Evolutionary conservation across 1,284 basidiomycete genomes (phyloP).

Genomic region (Microbotryum saponariae): DNA sequence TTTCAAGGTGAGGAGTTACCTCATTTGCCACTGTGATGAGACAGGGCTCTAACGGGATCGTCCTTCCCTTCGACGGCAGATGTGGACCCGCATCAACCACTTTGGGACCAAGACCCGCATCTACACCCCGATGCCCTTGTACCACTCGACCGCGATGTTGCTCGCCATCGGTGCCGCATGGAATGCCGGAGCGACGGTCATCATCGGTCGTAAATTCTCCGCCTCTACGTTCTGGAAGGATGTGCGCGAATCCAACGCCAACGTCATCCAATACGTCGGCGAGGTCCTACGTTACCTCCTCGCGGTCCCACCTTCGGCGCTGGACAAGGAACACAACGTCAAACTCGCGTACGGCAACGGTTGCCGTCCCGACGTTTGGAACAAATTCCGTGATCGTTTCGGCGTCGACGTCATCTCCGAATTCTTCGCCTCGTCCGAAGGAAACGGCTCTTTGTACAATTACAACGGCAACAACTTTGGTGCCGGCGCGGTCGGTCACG

Average conservation of each 20-base stretch:
- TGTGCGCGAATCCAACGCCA: slow-evolving; percentile 37
- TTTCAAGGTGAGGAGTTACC: slow-evolving; percentile 24
- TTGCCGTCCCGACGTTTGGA: slow-evolving; percentile 41
- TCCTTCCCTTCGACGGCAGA: not conserved
- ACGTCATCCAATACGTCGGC: slow-evolving; percentile 41
- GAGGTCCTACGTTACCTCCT: slow-evolving; percentile 39
- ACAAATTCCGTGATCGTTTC: slow-evolving; percentile 40
- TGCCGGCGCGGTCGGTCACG: slow-evolving; percentile 40
- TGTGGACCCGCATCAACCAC: slow-evolving; percentile 20
- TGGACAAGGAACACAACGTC: slow-evolving; percentile 41
- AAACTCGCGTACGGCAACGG: slow-evolving; percentile 43
- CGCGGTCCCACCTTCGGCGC: slow-evolving; percentile 37
- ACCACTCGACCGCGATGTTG: slow-evolving; percentile 35
- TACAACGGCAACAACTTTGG: slow-evolving; percentile 39
- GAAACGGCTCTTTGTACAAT: slow-evolving; percentile 37
- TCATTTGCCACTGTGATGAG: not conserved
- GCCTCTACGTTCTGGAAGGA: slow-evolving; percentile 40
- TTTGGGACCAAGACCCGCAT: slow-evolving; percentile 30
- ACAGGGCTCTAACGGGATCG: not conserved
- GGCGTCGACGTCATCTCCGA: slow-evolving; percentile 38
- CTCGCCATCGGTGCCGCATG: slow-evolving; percentile 38
- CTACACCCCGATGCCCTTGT: slow-evolving; percentile 41
- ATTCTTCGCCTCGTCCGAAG: slow-evolving; percentile 41
- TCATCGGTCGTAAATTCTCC: slow-evolving; percentile 42
- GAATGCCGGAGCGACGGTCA: slow-evolving; percentile 37